A percentile compares a stretch with the other conserved stretches of the same genome.
Evolutionary conservation across 495 filamentous ascomycete species (phyloP).

Genomic region (Penicillium pulvis): DNA sequence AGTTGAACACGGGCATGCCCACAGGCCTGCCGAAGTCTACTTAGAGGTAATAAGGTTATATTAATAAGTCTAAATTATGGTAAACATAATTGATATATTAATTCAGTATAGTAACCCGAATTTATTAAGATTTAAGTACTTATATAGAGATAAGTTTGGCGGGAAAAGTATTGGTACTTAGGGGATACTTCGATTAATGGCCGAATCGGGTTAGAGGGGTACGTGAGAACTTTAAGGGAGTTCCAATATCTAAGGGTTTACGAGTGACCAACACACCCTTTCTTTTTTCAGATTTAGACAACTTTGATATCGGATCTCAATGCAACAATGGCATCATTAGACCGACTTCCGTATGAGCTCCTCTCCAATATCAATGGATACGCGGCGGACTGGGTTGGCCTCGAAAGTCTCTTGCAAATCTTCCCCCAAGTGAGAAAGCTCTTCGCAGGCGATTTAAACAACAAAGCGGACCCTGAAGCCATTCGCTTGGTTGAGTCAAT

Average conservation of each 20-base stretch:
- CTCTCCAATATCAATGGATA: neutral
- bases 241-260: neutral
- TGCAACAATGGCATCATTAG: neutral
- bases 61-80: too few relatives aligned
- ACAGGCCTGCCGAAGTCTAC: too few relatives aligned
- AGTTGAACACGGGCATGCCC: too few relatives aligned
- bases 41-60: too few relatives aligned
- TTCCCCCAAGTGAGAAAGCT: neutral
- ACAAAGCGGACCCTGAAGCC: neutral
- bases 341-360: conserved; percentile 1
- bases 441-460: neutral
- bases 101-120: too few relatives aligned
- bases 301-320: neutral
- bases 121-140: too few relatives aligned
- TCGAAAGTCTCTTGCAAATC: neutral
- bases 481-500: neutral
- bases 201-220: too few relatives aligned
- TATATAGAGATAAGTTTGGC: too few relatives aligned
- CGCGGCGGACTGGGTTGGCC: neutral
- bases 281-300: neutral
- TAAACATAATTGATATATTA: too few relatives aligned
- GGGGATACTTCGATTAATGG: too few relatives aligned
- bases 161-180: too few relatives aligned
- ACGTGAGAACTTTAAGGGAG: neutral
- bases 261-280: neutral